A percentile compares a stretch with the other conserved stretches of the same genome.
phyloP scores from a whole-genome alignment of 805 yeast genomes.

The Yarrowia osloensis region DNA sequence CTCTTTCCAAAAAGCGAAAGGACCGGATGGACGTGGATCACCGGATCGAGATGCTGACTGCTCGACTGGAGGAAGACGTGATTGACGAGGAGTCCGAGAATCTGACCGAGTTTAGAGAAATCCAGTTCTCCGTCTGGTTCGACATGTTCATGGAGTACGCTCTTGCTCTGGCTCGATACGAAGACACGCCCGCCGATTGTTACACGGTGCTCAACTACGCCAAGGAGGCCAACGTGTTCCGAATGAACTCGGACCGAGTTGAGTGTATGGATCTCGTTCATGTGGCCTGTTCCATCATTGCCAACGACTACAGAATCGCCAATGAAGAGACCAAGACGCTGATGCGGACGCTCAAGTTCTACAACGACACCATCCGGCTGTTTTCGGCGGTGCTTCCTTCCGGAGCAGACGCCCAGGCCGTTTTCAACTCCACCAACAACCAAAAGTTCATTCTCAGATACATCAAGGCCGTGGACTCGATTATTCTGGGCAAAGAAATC shows the following conservation, averaged over 20 bases:
- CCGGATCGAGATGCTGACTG: slow-evolving; percentile 39
- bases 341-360: slow-evolving; percentile 71
- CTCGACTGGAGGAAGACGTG: slow-evolving; percentile 38
- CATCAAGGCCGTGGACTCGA: slow-evolving; percentile 81
- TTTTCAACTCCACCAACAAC: slow-evolving; percentile 74
- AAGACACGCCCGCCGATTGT: slow-evolving; percentile 59
- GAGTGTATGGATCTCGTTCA: slow-evolving; percentile 64
- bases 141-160: slow-evolving; percentile 79
- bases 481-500: slow-evolving; percentile 55
- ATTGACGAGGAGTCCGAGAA: slow-evolving; percentile 41
- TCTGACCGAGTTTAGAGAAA: slow-evolving; percentile 63
- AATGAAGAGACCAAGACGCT: slow-evolving; percentile 62
- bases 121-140: slow-evolving; percentile 81
- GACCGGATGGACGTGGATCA: slow-evolving; percentile 62
- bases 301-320: slow-evolving; percentile 56
- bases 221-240: slow-evolving; percentile 74
- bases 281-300: slow-evolving; percentile 56
- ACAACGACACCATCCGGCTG: slow-evolving; percentile 63
- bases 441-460: slow-evolving; percentile 90
- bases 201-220: slow-evolving; percentile 71
- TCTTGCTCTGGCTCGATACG: slow-evolving; percentile 62
- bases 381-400: slow-evolving; percentile 68
- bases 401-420: slow-evolving; percentile 59
- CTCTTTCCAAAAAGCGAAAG: slow-evolving; percentile 56
- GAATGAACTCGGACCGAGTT: slow-evolving; percentile 61